These are phyloP conservation scores for Erucastrum elatum DNA, from an alignment of 345 rosid species.

Conservation along the genomic window DNA sequence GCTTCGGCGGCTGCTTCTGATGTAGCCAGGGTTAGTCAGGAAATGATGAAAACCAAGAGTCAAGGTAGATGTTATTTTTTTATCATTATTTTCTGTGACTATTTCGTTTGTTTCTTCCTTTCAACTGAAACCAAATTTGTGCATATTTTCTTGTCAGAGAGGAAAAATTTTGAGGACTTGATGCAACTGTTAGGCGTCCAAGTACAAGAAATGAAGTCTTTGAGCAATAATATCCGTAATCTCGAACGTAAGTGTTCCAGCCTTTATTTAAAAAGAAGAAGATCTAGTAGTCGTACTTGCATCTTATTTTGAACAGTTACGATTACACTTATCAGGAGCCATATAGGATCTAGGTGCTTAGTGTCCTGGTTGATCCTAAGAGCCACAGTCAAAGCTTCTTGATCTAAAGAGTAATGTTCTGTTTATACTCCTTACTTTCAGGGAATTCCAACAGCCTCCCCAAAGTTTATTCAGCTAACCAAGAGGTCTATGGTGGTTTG, in stretches of 20 bases:
- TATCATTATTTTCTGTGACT: neutral
- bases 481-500: constrained; percentile 47
- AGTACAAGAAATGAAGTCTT: constrained; percentile 81
- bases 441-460: constrained; percentile 49
- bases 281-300: too few relatives aligned
- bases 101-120: constrained; percentile 6
- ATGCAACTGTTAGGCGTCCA: constrained; percentile 64
- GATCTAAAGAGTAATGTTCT: neutral
- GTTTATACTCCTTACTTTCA: constrained; percentile 26
- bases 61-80: constrained; percentile 53
- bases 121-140: constrained; percentile 2
- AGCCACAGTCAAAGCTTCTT: constrained; percentile 8
- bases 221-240: constrained; percentile 59
- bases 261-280: too few relatives aligned
- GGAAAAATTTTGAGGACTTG: constrained; percentile 58
- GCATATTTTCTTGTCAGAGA: constrained; percentile 52
- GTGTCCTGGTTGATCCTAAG: constrained; percentile 8
- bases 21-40: constrained; percentile 87
- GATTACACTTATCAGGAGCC: neutral
- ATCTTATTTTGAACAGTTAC: neutral
- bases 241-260: constrained; percentile 61
- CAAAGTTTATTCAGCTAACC: constrained; percentile 45
- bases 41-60: constrained; percentile 60
- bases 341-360: neutral
- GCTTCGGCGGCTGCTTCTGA: constrained; percentile 90